Percentiles rank a stretch among this genome's conserved stretches.
Conservation (phyloP, 345 rosid species). For the Brassica napus region DNA sequence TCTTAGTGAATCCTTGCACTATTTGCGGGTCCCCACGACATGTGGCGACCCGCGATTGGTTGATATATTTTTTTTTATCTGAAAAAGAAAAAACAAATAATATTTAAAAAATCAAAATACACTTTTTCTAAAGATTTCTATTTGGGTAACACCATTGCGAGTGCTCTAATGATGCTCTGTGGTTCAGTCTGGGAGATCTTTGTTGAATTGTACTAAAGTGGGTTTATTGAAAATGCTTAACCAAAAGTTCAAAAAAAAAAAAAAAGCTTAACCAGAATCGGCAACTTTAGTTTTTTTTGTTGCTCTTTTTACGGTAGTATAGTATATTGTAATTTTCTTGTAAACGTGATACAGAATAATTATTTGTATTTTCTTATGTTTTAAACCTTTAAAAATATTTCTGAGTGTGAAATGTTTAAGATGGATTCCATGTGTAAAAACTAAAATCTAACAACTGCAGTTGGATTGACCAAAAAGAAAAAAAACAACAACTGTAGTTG, state of each 20-base stretch:
- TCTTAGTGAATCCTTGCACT: no score
- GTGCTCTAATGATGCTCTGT: no score
- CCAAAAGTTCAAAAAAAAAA: not conserved
- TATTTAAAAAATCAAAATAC: not conserved
- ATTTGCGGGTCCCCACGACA: no score
- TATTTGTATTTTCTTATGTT: not conserved
- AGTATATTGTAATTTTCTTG: conserved; percentile 18
- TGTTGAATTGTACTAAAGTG: conserved; percentile 22
- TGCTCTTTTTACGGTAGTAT: not conserved
- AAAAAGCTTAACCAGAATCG: not conserved
- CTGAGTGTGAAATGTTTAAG: conserved; percentile 7
- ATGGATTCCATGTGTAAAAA: conserved; percentile 26
- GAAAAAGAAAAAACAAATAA: no score
- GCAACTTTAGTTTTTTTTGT: conserved; percentile 11
- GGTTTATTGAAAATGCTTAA: conserved; percentile 34
- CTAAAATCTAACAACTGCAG: not conserved
- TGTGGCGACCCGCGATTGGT: no score
- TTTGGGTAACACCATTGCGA: no score
- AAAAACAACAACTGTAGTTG: not conserved
- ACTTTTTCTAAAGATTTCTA: no score
- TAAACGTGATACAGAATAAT: conserved; percentile 16
- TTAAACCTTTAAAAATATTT: not conserved
- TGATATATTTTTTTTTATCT: no score
- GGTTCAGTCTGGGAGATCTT: conserved; percentile 38
- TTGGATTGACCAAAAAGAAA: no score